A percentile compares a stretch with the other conserved stretches of the same genome.
phyloP scores from a whole-genome alignment of 768 basidiomycete species.

The Coprinopsis marcescibilis region DNA sequence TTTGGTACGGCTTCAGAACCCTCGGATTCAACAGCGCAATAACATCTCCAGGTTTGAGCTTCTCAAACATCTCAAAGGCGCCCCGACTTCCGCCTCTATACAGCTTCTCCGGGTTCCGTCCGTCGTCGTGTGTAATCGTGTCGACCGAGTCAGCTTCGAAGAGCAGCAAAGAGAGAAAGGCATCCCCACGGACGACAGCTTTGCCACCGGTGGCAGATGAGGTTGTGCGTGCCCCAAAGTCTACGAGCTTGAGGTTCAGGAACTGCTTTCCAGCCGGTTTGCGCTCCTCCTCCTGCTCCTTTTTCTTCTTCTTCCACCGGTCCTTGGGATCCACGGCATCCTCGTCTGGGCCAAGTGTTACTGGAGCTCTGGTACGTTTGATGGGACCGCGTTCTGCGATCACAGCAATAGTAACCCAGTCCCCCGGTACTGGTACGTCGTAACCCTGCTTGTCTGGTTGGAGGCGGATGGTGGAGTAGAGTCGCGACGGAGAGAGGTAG shows the following conservation, averaged over 20 bases:
- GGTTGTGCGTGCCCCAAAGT: conserved; percentile 63
- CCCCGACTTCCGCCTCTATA: conserved; percentile 90
- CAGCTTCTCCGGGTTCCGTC: conserved; percentile 47
- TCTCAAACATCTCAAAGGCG: conserved; percentile 84
- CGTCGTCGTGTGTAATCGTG: conserved; percentile 44
- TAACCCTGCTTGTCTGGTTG: conserved; percentile 77
- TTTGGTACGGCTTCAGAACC: conserved; percentile 80
- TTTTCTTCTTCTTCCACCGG: conserved; percentile 34
- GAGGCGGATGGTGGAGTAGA: conserved; percentile 82
- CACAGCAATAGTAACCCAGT: conserved; percentile 95
- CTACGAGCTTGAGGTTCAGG: conserved; percentile 79
- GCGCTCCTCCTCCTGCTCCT: conserved; percentile 22
- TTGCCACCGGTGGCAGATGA: conserved; percentile 52
- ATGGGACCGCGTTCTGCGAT: conserved; percentile 86
- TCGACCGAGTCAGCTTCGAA: conserved; percentile 84
- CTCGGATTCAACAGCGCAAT: conserved; percentile 85
- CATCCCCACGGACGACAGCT: conserved; percentile 70
- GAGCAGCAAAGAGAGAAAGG: conserved; percentile 73
- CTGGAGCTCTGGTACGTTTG: conserved; percentile 64
- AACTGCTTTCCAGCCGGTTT: conserved; percentile 67
- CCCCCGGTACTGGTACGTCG: conserved; percentile 86
- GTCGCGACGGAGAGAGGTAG: conserved; percentile 79
- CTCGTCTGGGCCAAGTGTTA: conserved; percentile 44
- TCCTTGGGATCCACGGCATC: conserved; percentile 30
- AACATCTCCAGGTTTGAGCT: conserved; percentile 84